Evolutionary conservation across 75 land plant genomes (phyloP).

Genomic region (Pinus albicaulis): DNA sequence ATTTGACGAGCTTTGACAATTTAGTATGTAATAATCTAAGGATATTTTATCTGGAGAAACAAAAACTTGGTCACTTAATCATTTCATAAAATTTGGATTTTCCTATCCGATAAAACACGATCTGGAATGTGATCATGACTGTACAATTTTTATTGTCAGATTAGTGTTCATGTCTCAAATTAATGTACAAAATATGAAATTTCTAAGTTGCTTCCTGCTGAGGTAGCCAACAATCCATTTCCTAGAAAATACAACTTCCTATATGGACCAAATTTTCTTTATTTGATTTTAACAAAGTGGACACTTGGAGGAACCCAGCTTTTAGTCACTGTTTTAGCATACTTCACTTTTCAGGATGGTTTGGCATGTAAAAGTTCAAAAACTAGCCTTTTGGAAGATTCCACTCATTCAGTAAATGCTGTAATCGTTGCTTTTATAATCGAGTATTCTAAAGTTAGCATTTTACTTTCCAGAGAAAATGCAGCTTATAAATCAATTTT

Average conservation of each 20-base stretch:
- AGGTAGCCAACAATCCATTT: background rate
- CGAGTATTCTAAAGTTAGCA: background rate
- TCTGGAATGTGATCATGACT: background rate
- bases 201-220: background rate
- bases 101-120: background rate
- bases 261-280: background rate
- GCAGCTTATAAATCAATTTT: background rate
- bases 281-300: background rate
- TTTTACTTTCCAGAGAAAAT: background rate
- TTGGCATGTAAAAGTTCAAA: background rate
- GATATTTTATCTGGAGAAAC: no score
- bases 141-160: background rate
- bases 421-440: background rate
- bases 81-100: no score
- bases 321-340: background rate
- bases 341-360: background rate
- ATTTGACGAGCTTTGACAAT: no score
- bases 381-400: background rate
- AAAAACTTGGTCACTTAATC: no score
- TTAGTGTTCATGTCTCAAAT: background rate
- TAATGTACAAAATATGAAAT: background rate
- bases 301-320: background rate
- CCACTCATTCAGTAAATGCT: background rate
- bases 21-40: no score
- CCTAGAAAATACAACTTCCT: background rate